phyloP scores from a whole-genome alignment of 2,329 filamentous ascomycete genomes.

The Metarhizium robertsii region DNA sequence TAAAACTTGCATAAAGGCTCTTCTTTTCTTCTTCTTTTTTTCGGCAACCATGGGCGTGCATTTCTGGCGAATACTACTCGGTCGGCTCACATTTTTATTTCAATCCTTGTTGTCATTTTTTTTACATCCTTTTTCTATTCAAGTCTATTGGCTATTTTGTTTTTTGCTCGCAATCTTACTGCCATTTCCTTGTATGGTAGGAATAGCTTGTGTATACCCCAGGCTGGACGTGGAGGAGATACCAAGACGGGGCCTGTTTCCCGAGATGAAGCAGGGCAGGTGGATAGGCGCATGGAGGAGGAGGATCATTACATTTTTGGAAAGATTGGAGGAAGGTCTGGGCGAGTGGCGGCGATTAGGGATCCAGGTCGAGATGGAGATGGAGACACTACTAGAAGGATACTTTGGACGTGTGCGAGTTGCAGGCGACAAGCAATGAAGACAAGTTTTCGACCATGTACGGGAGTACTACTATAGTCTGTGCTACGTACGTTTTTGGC shows the following conservation, averaged over 20 bases:
- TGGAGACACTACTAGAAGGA: no score
- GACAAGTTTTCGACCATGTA: neutral
- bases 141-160: neutral
- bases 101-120: neutral
- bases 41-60: neutral
- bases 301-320: neutral
- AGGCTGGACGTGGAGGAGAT: conserved; percentile 14
- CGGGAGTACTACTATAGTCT: neutral
- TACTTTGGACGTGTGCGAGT: conserved; percentile 1
- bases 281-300: neutral
- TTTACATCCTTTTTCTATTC: neutral
- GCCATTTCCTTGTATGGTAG: neutral
- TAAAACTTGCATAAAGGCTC: neutral
- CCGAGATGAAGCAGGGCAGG: neutral
- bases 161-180: neutral
- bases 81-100: neutral
- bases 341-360: neutral
- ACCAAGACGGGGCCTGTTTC: conserved; percentile 7
- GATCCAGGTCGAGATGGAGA: neutral
- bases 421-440: conserved; percentile 2
- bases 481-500: no score
- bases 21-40: neutral
- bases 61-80: neutral
- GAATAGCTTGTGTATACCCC: conserved; percentile 6
- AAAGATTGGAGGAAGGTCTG: neutral